Evolutionary conservation across 2,329 filamentous ascomycete species (phyloP).

Genomic region (Sporothrix pallida): DNA sequence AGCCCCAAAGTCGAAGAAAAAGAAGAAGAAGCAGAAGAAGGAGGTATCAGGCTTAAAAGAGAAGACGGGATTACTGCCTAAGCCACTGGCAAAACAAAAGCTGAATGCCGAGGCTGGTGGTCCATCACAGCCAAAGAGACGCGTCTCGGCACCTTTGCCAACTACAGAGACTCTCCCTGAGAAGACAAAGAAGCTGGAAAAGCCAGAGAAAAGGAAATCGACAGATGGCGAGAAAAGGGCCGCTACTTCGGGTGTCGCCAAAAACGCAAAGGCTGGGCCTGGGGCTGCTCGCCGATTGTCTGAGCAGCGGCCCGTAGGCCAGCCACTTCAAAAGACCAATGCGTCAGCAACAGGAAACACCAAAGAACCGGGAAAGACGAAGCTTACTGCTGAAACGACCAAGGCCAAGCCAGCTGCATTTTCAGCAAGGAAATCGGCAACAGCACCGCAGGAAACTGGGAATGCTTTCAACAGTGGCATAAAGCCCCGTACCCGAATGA

Average conservation of each 20-base stretch:
- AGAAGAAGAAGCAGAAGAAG: conserved; percentile 27
- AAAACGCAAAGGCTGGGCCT: neutral
- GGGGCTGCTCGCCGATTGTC: neutral
- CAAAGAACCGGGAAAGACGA: neutral
- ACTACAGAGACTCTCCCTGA: neutral
- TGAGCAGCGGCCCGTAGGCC: neutral
- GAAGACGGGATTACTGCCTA: neutral
- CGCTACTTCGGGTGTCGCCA: neutral
- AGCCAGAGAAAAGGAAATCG: neutral
- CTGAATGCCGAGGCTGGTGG: neutral
- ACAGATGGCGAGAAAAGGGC: neutral
- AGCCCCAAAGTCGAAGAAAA: neutral
- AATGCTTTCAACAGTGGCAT: conserved; percentile 58
- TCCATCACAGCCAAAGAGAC: neutral
- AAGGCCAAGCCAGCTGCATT: neutral
- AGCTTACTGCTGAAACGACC: neutral
- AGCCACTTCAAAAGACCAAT: neutral
- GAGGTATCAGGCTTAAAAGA: conserved; percentile 23
- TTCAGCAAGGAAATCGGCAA: neutral
- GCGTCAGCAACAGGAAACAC: neutral
- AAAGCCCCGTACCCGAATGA: conserved; percentile 46
- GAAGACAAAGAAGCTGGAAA: neutral
- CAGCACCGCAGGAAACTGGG: conserved; percentile 39
- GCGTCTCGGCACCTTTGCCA: neutral
- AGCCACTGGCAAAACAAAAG: conserved; percentile 17